Percentiles rank a stretch among this genome's conserved stretches.
Evolutionary conservation across 306 rosid genomes (phyloP).

Genomic region (Aeschynomene evenia): DNA sequence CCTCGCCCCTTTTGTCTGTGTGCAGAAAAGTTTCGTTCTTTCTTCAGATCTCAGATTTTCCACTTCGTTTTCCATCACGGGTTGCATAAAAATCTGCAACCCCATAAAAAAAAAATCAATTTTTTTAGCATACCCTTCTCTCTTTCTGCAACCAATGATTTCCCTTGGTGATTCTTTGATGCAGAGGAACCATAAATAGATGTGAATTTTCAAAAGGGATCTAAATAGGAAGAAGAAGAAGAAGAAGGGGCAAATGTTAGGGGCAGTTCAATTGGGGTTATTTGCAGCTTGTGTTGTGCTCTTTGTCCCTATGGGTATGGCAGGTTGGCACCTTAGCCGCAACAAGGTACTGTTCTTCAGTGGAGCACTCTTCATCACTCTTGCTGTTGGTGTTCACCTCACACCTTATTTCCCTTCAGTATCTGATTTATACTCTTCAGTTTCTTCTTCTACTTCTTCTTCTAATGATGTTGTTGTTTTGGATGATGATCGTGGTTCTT

Average conservation of each 20-base stretch:
- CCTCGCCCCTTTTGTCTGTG: conserved; percentile 19
- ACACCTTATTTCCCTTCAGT: conserved; percentile 85
- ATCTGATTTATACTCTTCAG: conserved; percentile 66
- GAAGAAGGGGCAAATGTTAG: conserved; percentile 49
- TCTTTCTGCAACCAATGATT: neutral
- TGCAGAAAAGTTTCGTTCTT: conserved; percentile 21
- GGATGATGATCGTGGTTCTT: conserved; percentile 66
- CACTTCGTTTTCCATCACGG: neutral
- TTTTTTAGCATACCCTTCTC: neutral
- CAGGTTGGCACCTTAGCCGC: conserved; percentile 94
- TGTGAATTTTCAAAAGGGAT: conserved; percentile 36
- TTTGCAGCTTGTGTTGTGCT: conserved; percentile 85
- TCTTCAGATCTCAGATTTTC: conserved; percentile 33
- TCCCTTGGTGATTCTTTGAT: too few relatives aligned
- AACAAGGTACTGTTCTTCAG: conserved; percentile 92
- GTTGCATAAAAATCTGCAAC: neutral
- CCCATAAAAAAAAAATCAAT: neutral
- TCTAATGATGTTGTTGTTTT: conserved; percentile 42
- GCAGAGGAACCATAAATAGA: neutral
- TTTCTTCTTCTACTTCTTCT: conserved; percentile 56
- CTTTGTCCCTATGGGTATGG: conserved; percentile 96
- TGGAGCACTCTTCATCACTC: conserved; percentile 89
- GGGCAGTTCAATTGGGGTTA: conserved; percentile 73
- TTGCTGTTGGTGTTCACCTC: conserved; percentile 90
- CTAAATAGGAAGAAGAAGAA: neutral